phyloP scores from a whole-genome alignment of 148 eudicot genomes.

The Camellia sinensis region DNA sequence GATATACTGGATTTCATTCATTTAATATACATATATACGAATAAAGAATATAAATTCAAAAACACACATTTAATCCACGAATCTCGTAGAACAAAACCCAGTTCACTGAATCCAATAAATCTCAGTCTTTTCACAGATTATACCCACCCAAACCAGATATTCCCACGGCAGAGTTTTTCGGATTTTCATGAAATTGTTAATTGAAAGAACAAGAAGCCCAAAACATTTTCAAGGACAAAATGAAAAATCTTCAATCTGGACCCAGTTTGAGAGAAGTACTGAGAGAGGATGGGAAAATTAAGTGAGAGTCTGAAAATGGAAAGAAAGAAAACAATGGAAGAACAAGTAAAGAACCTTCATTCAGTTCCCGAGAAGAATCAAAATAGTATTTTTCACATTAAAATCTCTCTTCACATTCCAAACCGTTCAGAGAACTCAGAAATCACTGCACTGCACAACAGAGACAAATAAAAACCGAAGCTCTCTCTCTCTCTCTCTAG shows the following conservation, averaged over 20 bases:
- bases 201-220: too few species aligned
- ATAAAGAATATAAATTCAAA: not conserved
- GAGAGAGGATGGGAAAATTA: not conserved
- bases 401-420: not conserved
- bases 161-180: not conserved
- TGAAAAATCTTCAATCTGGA: not conserved
- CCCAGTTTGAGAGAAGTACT: too few species aligned
- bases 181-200: not conserved
- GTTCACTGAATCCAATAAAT: not conserved
- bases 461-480: not conserved
- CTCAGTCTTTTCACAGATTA: not conserved
- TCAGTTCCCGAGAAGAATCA: not conserved
- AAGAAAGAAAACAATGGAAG: not conserved
- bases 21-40: not conserved
- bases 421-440: not conserved
- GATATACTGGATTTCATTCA: not conserved
- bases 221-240: not conserved
- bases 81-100: conserved; percentile 12
- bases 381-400: not conserved
- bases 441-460: not conserved
- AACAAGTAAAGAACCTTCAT: not conserved
- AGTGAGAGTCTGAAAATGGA: not conserved
- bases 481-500: not conserved
- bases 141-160: not conserved
- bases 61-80: not conserved